Evolutionary conservation across 1,139 yeast genomes (phyloP), one percentile per base, ranked within the genome.

Genomic region (Diutina rugosa): DNA sequence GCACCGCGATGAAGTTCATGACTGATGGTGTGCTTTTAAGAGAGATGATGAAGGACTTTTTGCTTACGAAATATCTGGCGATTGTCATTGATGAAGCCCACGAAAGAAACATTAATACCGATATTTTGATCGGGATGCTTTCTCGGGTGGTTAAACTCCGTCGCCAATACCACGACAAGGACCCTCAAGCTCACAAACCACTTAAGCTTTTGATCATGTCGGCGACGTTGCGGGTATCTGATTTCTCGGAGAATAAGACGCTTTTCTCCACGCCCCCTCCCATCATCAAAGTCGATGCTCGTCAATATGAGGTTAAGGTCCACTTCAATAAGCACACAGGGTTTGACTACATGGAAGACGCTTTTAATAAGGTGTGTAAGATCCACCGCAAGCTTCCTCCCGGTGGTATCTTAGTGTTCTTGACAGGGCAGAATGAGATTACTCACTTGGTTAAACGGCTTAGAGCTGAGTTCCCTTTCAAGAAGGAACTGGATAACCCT

Each of bases 71-170:
- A 65, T 95, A 95, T 67, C 90, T 97, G 0, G 85, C 87, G 1
- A 77, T 95, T 51, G 80, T 95, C 44, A 89, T 95, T 59, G 99
- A 95, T 73, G 99, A 93, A 70, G 99, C 99, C 0, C 99, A 95
- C 68, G 99, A 95, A 68, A 81, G 99, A 66, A 91, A 90, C 65
- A 84, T 91, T 60, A 95, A 93, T 65, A 95, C 99, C 0, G 99
- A 95, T 71, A 91, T 95, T 56, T 74, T 95, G 58, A 90, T 95
- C 61, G 99, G 99, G 56, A 88, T 93, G 85, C 73, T 93, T 56
- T 89, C 96, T 64, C 82, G 99, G 62, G 85, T 91, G n/a, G 78
- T 90, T 60, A 82, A 79, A 62, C 75, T 93, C 53, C 82, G 99
- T 67, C 76, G 87, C 52, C 57, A 61, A 1, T 73, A 72, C 47